A percentile compares a stretch with the other conserved stretches of the same genome.
phyloP scores from a whole-genome alignment of 2,329 filamentous ascomycete genomes.

The Magnaporthiopsis rhizophila region DNA sequence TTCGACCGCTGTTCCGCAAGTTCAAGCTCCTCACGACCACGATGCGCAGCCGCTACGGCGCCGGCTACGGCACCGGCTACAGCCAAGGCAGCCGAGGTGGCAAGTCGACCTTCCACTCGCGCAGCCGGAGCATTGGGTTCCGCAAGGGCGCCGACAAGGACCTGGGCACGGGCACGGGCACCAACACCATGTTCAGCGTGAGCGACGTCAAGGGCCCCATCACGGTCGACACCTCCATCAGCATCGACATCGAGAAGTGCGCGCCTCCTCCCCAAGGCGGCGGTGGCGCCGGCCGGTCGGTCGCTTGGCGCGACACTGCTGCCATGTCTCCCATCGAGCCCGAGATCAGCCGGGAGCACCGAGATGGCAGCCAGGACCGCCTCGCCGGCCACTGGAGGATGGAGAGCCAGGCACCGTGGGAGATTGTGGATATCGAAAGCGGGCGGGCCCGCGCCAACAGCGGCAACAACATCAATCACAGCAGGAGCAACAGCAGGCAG shows the following conservation, averaged over 20 bases:
- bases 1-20: conserved; percentile 26
- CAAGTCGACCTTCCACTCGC: conserved; percentile 3
- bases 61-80: neutral
- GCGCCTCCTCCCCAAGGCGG: neutral
- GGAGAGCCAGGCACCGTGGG: neutral
- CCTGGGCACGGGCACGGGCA: neutral
- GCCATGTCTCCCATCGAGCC: neutral
- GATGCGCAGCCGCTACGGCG: neutral
- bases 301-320: neutral
- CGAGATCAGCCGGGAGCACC: neutral
- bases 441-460: too few relatives aligned
- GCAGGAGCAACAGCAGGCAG: too few relatives aligned
- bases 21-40: conserved; percentile 3
- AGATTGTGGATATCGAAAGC: neutral
- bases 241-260: conserved; percentile 3
- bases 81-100: neutral
- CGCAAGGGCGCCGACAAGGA: neutral
- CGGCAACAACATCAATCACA: neutral
- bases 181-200: neutral
- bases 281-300: neutral
- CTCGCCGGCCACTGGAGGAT: neutral
- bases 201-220: conserved; percentile 3
- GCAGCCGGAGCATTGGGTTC: neutral
- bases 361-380: neutral
- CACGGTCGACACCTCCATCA: conserved; percentile 1